Base-by-base conservation (phyloP, 192 early-diverging fungal species). In the Coemansia sp. region DNA sequence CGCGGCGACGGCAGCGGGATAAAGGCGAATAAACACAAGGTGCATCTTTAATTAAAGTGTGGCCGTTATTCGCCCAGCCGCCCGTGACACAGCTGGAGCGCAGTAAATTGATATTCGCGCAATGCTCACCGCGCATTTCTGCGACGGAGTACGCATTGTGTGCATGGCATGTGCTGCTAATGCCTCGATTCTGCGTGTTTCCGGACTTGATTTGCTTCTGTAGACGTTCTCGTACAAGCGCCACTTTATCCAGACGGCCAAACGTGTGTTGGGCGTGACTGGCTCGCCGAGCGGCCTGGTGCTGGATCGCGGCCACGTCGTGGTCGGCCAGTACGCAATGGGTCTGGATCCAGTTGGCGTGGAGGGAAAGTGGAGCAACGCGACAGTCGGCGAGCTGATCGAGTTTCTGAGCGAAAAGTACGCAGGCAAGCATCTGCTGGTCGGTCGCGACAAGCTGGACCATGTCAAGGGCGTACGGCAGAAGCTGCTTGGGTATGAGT, bases 371-470 rank as follows among this genome's bases (percentile, higher is more conserved):
- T 75, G 72, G 53, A 56, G 79, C 57, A 85, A 88, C 27, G 79
- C 79, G 2, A 70, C 76, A 1, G 94, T 98, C 1, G 63, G 71
- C 49, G 82, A 90, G 46, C 90, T 92, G 82, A 83, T 89, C 55
- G 63, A 81, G 34, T 77, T 87, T 20, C 79, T 98, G 14, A 79
- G 79, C 39, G 90, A 92, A 36, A 83, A 94, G 55, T 98, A 95
- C 63, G 81, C 85, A n/a, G 95, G 85, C 0, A 95, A 95, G 60
- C 87, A 91, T 54, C 72, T 98, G 50, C 88, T 98, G 60, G 88
- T 97, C 35, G 93, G 92, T 0, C 81, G 93, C 17, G 96, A 98
- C 79, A 96, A 96, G 79, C 81, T 97, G 41, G 94, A 98, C 78
- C 88, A 90, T 52, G 85, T 97, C 60, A 97, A 96, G 60, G 94